These are phyloP conservation scores for Mariannaea elegans DNA, from an alignment of 2,329 filamentous ascomycete species.

Conservation along the genomic window DNA sequence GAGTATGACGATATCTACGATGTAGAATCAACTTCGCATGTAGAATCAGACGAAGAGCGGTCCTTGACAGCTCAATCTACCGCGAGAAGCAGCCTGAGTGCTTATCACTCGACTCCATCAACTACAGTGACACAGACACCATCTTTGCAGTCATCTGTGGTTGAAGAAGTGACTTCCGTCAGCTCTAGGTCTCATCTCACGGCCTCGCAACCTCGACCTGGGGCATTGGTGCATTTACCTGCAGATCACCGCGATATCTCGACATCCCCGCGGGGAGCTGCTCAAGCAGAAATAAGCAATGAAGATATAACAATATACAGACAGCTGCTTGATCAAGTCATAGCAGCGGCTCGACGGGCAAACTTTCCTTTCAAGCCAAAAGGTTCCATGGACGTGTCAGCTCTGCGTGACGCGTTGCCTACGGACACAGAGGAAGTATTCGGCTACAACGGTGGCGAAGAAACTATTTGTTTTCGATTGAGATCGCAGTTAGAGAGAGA, in stretches of 20 bases:
- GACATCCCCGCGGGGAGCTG: not conserved
- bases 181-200: no score
- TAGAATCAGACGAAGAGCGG: not conserved
- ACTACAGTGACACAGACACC: no score
- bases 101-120: no score
- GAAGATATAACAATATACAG: not conserved
- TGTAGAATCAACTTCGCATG: not conserved
- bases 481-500: slow-evolving; percentile 6
- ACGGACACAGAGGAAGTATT: not conserved
- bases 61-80: no score
- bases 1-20: not conserved
- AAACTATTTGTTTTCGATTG: not conserved
- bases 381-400: not conserved
- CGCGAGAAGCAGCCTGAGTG: no score
- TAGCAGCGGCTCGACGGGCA: not conserved
- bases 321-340: slow-evolving; percentile 1
- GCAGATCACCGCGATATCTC: not conserved
- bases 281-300: not conserved
- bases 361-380: not conserved
- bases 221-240: not conserved
- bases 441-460: not conserved
- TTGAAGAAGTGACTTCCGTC: no score
- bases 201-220: no score
- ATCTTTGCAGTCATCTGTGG: no score
- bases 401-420: not conserved